Conservation (phyloP, 2,329 filamentous ascomycete species). For the Exophiala sideris region DNA sequence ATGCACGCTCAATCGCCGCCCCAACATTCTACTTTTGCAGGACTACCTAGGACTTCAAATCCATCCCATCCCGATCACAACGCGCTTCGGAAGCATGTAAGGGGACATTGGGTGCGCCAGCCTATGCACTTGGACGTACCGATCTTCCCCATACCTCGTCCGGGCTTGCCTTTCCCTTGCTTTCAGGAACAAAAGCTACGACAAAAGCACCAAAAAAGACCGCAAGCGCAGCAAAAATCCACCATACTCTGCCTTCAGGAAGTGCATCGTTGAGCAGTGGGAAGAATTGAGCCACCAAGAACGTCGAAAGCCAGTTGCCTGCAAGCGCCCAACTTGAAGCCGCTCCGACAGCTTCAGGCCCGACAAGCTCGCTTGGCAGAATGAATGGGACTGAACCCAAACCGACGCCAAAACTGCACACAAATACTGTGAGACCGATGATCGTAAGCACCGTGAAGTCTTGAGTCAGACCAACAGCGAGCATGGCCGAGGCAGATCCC, state of each 20-base stretch:
- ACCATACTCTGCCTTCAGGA: constrained; percentile 79
- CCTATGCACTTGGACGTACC: no score
- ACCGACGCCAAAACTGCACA: constrained; percentile 83
- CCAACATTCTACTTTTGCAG: no score
- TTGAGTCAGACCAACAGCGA: constrained; percentile 76
- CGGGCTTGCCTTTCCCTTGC: constrained; percentile 73
- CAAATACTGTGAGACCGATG: constrained; percentile 76
- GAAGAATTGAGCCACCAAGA: constrained; percentile 92
- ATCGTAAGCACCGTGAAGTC: constrained; percentile 72
- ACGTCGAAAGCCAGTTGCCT: constrained; percentile 86
- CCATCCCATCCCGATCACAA: background rate
- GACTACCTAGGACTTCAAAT: no score
- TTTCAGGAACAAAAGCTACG: constrained; percentile 73
- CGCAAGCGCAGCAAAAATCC: constrained; percentile 79
- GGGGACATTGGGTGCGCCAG: no score
- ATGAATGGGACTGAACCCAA: constrained; percentile 94
- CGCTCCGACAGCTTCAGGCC: constrained; percentile 83
- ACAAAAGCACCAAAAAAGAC: constrained; percentile 68
- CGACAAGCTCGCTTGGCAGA: constrained; percentile 83
- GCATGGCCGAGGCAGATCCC: constrained; percentile 69
- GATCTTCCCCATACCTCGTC: constrained; percentile 85
- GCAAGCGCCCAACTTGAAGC: constrained; percentile 84
- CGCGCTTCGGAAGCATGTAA: no score
- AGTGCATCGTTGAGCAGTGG: constrained; percentile 76
- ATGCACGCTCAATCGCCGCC: background rate